Conservation (phyloP, 2,329 filamentous ascomycete genomes). For the Orbilia javanica region DNA sequence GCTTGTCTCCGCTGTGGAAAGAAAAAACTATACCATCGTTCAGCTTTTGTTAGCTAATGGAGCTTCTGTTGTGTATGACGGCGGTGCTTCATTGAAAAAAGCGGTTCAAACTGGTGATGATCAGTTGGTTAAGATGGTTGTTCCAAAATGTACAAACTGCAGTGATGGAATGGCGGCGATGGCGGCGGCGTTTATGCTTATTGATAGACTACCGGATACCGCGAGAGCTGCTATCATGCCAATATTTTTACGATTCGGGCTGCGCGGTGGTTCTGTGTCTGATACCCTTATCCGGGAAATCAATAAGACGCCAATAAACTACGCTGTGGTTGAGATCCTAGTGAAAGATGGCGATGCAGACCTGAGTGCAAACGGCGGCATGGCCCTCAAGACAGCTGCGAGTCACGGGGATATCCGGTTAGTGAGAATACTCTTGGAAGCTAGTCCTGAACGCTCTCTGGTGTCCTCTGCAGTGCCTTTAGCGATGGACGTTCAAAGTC, state of each 20-base stretch:
- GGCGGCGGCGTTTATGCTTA: slow-evolving; percentile 34
- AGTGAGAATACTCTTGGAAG: slow-evolving; percentile 38
- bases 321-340: slow-evolving; percentile 35
- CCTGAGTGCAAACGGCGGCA: slow-evolving; percentile 18
- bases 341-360: slow-evolving; percentile 36
- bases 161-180: slow-evolving; percentile 29
- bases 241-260: slow-evolving; percentile 28
- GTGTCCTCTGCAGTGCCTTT: slow-evolving; percentile 41
- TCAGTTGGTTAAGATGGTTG: slow-evolving; percentile 28
- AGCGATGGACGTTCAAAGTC: slow-evolving; percentile 39
- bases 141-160: slow-evolving; percentile 28
- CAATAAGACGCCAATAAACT: slow-evolving; percentile 30
- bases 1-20: slow-evolving; percentile 33
- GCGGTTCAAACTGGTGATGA: slow-evolving; percentile 49
- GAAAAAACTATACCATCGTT: slow-evolving; percentile 37
- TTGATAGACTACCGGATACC: slow-evolving; percentile 20
- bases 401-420: slow-evolving; percentile 24
- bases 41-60: slow-evolving; percentile 35
- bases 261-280: slow-evolving; percentile 35
- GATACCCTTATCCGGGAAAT: slow-evolving; percentile 46
- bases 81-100: slow-evolving; percentile 43
- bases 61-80: slow-evolving; percentile 35
- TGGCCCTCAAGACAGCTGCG: slow-evolving; percentile 47
- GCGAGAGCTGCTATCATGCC: slow-evolving; percentile 30
- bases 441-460: slow-evolving; percentile 17